Evolutionary conservation across 805 yeast genomes (phyloP).

Genomic region (Hyphopichia homilentoma): DNA sequence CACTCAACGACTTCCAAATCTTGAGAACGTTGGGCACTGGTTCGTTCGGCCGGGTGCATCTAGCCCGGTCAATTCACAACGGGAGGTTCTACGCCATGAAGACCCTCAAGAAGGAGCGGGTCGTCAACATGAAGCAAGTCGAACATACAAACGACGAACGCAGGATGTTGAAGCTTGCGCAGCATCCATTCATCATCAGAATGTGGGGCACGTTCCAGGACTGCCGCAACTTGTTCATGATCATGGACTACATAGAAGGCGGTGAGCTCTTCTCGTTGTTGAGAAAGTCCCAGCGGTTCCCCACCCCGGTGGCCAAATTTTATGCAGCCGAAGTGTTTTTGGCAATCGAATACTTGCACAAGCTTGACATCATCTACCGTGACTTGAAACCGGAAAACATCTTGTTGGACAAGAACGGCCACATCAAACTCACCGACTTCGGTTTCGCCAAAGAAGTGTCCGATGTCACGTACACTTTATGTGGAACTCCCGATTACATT

Average conservation of each 20-base stretch:
- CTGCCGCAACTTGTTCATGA: constrained; percentile 53
- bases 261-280: constrained; percentile 57
- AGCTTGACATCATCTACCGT: constrained; percentile 56
- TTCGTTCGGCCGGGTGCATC: constrained; percentile 57
- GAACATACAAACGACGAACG: constrained; percentile 64
- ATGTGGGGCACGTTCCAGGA: constrained; percentile 72
- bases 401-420: constrained; percentile 55
- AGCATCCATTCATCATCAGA: constrained; percentile 57
- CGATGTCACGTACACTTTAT: constrained; percentile 58
- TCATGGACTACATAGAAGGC: constrained; percentile 64
- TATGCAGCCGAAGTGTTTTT: constrained; percentile 61
- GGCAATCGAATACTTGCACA: constrained; percentile 56
- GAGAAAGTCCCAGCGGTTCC: constrained; percentile 56
- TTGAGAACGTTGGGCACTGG: constrained; percentile 60
- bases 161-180: constrained; percentile 53
- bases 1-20: constrained; percentile 53
- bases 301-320: constrained; percentile 61
- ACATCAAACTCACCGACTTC: constrained; percentile 57
- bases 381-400: constrained; percentile 63
- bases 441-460: constrained; percentile 62
- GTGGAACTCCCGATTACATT: constrained; percentile 64
- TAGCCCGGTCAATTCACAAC: constrained; percentile 55
- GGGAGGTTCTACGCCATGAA: constrained; percentile 60
- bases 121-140: constrained; percentile 58
- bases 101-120: constrained; percentile 53